Percentiles rank a stretch among this genome's conserved stretches.
These are phyloP conservation scores for Zoysia pacifica DNA, from an alignment of 176 grass and related monocot species.

Conservation along the genomic window DNA sequence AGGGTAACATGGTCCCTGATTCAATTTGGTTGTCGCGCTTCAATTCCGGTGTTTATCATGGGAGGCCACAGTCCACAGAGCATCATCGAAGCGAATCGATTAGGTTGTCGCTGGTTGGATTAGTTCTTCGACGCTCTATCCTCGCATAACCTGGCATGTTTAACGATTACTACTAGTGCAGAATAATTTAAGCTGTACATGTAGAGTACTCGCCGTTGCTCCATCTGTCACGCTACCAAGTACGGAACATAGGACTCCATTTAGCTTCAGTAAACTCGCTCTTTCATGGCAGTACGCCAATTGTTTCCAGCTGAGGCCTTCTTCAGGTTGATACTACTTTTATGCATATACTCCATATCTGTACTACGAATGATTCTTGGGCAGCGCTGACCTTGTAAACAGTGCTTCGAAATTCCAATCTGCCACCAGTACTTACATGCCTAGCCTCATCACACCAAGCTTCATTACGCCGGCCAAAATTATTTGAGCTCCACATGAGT, in stretches of 20 bases:
- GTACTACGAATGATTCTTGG: conserved; percentile 36
- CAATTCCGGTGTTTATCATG: background rate
- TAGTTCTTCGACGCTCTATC: conserved; percentile 5
- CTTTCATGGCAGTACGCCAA: background rate
- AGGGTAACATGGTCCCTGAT: conserved; percentile 45
- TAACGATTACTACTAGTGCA: background rate
- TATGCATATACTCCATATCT: background rate
- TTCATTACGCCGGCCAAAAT: conserved; percentile 32
- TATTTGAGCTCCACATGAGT: conserved; percentile 53
- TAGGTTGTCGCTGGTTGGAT: too few species aligned
- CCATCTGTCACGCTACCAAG: background rate
- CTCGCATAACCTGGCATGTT: background rate
- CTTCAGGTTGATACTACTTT: background rate
- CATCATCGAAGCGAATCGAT: background rate
- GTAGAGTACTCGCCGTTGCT: background rate
- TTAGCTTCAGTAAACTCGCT: background rate
- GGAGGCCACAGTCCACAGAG: background rate
- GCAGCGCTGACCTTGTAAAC: conserved; percentile 37
- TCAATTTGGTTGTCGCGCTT: conserved; percentile 1
- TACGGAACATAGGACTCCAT: background rate
- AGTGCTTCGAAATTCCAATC: background rate
- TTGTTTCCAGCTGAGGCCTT: background rate
- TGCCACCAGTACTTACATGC: conserved; percentile 19
- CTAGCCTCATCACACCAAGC: conserved; percentile 15
- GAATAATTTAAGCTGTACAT: background rate